Percentiles rank a stretch among this genome's conserved stretches.
Conservation (phyloP, 2,329 filamentous ascomycete genomes). For the Dactylellina cionopaga region DNA sequence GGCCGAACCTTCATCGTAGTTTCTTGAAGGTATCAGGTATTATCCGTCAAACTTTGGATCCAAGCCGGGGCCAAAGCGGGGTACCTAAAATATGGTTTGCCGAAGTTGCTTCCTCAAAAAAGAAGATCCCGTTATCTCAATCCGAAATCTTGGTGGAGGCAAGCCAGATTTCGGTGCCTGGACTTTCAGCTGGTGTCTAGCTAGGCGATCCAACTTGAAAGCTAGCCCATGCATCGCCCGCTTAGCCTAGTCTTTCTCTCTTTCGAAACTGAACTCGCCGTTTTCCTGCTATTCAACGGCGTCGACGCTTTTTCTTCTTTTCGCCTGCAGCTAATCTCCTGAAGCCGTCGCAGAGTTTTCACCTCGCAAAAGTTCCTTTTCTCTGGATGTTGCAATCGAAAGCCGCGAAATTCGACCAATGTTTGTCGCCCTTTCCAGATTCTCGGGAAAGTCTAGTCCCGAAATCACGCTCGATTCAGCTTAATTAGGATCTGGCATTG, state of each 20-base stretch:
- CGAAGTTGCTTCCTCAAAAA: slow-evolving; percentile 26
- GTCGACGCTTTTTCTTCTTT: slow-evolving; percentile 13
- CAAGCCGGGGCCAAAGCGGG: slow-evolving; percentile 28
- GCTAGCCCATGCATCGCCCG: slow-evolving; percentile 11
- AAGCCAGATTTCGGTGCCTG: slow-evolving; percentile 10
- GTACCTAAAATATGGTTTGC: slow-evolving; percentile 22
- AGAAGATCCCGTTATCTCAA: slow-evolving; percentile 16
- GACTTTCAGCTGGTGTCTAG: too few species aligned
- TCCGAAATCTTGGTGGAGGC: slow-evolving; percentile 28
- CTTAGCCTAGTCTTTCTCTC: background rate
- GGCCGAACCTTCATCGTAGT: too few species aligned
- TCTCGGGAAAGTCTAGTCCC: slow-evolving; percentile 3
- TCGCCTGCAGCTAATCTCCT: slow-evolving; percentile 35
- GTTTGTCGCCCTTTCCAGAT: too few species aligned
- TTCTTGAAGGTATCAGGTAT: too few species aligned
- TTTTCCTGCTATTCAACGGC: slow-evolving; percentile 22
- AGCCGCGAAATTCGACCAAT: background rate
- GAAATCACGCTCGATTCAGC: background rate
- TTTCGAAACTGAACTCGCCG: slow-evolving; percentile 27
- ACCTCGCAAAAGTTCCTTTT: too few species aligned
- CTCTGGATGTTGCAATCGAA: too few species aligned
- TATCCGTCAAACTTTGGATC: background rate
- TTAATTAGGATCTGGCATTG: slow-evolving; percentile 6
- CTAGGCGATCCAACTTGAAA: background rate
- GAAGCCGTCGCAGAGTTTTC: slow-evolving; percentile 21